Evolutionary conservation across 768 basidiomycete genomes (phyloP), one percentile per base, ranked within the genome.

Genomic region (Mycena belliarum): DNA sequence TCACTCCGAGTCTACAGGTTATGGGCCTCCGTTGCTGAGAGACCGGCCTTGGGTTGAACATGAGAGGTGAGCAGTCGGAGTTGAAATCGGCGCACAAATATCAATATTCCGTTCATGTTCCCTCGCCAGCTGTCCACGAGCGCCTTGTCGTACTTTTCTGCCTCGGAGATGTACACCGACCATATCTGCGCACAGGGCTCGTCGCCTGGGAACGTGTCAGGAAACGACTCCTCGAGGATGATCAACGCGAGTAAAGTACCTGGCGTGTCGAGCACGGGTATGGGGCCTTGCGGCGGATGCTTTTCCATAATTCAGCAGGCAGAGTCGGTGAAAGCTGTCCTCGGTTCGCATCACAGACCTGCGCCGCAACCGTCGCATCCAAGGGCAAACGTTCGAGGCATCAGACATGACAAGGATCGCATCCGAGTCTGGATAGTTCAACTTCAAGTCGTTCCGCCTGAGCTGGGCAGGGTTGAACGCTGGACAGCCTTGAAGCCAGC

Each of bases 81-180:
- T 35, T 35, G 33, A 15, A 14, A 15, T 35, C 16, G 12, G 49
- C 63, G 9, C 37, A 61, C 63, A 21, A 64, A 64, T 46, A 64
- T 64, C 3, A 64, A 42, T 23, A 61, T 52, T 43, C 63, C 63
- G 15, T 61, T 55, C 63, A 64, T 64, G 24, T 61, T 59, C 1
- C 46, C 56, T 16, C 52, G 15, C 63, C 63, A 64, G 12, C 56
- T 54, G 25, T 64, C 63, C 6, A 54, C 59, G 4, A 64, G 49
- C 1, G 59, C 59, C 18, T 60, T 57, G 60, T 64, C 63, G 37
- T 64, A 64, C 29, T 64, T 64, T 40, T 60, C 63, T 10, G 63
- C 63, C 44, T 64, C 63, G 21, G 56, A 55, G 4, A 61, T 61
- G 41, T 64, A 64, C 2, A 64, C 63, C 6, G 50, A 45, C 63